Evolutionary conservation across 2,329 filamentous ascomycete species (phyloP), one percentile per base, ranked within the genome.

Genomic region (Trichocomaceae sp.): DNA sequence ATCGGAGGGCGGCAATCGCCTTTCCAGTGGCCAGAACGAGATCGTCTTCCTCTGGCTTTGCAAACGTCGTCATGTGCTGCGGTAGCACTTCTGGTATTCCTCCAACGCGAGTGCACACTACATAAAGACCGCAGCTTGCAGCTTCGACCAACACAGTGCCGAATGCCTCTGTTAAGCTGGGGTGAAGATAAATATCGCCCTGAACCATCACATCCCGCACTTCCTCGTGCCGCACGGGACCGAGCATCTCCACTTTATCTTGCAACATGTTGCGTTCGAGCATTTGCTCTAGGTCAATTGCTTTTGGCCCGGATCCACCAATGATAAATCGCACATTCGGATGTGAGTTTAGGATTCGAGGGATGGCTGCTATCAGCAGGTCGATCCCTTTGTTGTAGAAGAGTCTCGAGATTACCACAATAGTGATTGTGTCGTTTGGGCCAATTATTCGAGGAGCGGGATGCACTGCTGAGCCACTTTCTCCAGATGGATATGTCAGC

Each of bases 381-480:
- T 99, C 95, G 1, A 90, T 97, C 57, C 93, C 93, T 70, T 99
- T 99, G 74, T 99, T 99, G 73, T 97, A 97, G 73, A 97, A 99
- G 1, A 99, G 83, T 19, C 93, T 89, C 8, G 91, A 96, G 59
- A 99, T 95, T 19, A 99, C 92, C 1, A 99, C 90, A 56, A 99
- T 96, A 7, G 90, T 96, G 64, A 99, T 92, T 10, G 84, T 87
- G 63, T 96, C 92, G 60, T 89, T 80, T 0, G 90, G 88, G 0
- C 88, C 87, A 2, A 95, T 80, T 6, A 83, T 83, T 52, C 85
- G 84, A 3, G 84, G 83, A 0, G 84, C 79, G 9, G 80, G 74
- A 5, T 78, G 77, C 17, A 41, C 12, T 10, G 64, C 52, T 12
- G 47, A 42, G 17, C 57, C 8, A 72, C 59, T 63, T 20, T 56